These are phyloP conservation scores for Fraxinus albicans DNA, from an alignment of 305 asterid species.

Conservation along the genomic window DNA sequence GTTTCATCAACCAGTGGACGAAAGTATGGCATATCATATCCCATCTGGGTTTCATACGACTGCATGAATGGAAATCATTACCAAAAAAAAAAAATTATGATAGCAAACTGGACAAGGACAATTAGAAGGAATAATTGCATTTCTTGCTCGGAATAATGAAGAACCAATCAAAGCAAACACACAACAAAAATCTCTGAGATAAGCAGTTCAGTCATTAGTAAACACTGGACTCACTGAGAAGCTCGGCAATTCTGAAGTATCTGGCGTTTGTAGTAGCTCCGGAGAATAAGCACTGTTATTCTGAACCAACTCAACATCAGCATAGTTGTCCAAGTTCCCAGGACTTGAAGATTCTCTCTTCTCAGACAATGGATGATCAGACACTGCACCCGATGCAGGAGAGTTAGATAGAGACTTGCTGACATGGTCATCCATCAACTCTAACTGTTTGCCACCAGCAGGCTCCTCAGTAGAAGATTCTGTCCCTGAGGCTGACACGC, in stretches of 20 bases:
- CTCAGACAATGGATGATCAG: constrained; percentile 52
- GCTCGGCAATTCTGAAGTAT: constrained; percentile 63
- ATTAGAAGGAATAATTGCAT: constrained; percentile 8
- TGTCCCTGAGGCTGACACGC: constrained; percentile 53
- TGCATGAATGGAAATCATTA: constrained; percentile 30
- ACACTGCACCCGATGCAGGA: constrained; percentile 54
- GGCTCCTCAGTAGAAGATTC: constrained; percentile 59
- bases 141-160: neutral
- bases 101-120: neutral
- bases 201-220: neutral
- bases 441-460: constrained; percentile 49
- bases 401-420: constrained; percentile 64
- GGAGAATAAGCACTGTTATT: constrained; percentile 60
- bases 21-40: constrained; percentile 72
- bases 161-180: constrained; percentile 7
- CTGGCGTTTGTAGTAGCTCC: constrained; percentile 65
- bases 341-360: constrained; percentile 51
- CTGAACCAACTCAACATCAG: constrained; percentile 63
- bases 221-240: constrained; percentile 64
- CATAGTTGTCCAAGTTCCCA: constrained; percentile 57
- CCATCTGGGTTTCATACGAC: constrained; percentile 73
- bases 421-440: constrained; percentile 48
- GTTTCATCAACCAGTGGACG: constrained; percentile 66
- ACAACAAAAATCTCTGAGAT: neutral
- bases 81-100: neutral